Base-by-base conservation (phyloP, 306 rosid species). In the Trichosanthes cucumerina region DNA sequence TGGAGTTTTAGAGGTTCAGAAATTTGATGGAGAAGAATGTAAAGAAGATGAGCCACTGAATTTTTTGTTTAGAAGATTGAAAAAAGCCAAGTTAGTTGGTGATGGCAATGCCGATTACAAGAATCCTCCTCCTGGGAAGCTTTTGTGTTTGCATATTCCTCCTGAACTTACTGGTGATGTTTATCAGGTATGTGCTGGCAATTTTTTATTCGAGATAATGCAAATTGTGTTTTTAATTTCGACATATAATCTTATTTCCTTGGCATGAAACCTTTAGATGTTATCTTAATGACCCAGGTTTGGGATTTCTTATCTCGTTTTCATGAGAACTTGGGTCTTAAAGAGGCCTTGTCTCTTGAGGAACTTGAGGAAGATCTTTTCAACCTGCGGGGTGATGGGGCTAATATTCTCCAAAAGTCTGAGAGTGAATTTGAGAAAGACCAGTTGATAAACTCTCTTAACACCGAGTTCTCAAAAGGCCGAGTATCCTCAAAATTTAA, bases 311-410 rank as follows among this genome's bases (percentile, higher is more conserved):
- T 91, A 26, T 83, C 83, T 46, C 88, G 98, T 77, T 96, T 93
- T 76, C 85, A 82, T 46, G 98, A 87, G 83, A 85, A 85, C 82
- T 82, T 96, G 89, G 91, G 89, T 79, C 86, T 92, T 84, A 82
- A 88, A 77, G 91, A 90, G 65, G 83, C 89, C 19, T 83, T 87
- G 66, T 86, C 88, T 47, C 81, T 96, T 70, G 90, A 88, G 81
- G 98, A 90, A 79, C 88, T 96, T 62, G 99, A 91, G 83, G 89
- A 86, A 79, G 99, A 93, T 75, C 99, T 96, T 66, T 79, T 93
- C 74, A 90, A 88, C 84, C 99, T 97, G 79, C 90, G 91, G 99
- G 86, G 85, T 71, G 87, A 88, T 77, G 90, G 84, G 80, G 82
- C 84, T 50, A 89, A 82, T 70, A 81, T 86, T 75, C 57, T 52